Conservation (phyloP, 768 basidiomycete species). For the Phylloporus scabripes region DNA sequence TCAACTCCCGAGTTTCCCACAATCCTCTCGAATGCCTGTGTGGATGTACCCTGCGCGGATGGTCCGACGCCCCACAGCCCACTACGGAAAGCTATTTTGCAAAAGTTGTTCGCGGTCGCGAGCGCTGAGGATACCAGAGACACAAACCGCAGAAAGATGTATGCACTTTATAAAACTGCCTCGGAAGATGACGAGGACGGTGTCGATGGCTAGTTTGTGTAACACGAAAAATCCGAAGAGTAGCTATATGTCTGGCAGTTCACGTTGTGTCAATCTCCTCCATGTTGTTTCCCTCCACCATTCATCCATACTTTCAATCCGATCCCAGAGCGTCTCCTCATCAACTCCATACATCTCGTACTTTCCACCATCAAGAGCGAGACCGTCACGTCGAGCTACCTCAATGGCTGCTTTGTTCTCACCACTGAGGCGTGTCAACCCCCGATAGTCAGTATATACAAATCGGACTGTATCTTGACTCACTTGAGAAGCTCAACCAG, state of each 20-base stretch:
- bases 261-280: constrained; percentile 73
- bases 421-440: constrained; percentile 43
- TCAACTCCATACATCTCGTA: constrained; percentile 85
- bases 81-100: constrained; percentile 54
- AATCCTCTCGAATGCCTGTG: constrained; percentile 51
- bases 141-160: constrained; percentile 77
- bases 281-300: constrained; percentile 95
- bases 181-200: constrained; percentile 40
- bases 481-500: constrained; percentile 74
- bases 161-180: constrained; percentile 68
- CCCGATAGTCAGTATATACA: constrained; percentile 8
- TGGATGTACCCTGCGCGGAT: constrained; percentile 36
- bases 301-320: constrained; percentile 75
- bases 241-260: constrained; percentile 64
- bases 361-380: constrained; percentile 58
- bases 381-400: constrained; percentile 70
- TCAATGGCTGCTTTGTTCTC: constrained; percentile 80
- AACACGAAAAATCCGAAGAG: background rate
- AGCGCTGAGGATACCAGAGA: constrained; percentile 71
- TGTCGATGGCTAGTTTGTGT: constrained; percentile 1
- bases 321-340: constrained; percentile 82
- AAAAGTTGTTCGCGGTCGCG: constrained; percentile 66
- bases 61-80: constrained; percentile 29
- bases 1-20: constrained; percentile 34
- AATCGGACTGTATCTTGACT: constrained; percentile 17